A percentile compares a stretch with the other conserved stretches of the same genome.
These are phyloP conservation scores for Cyclospora cayetanensis DNA, from an alignment of 169 alveolate genomes.

Conservation along the genomic window DNA sequence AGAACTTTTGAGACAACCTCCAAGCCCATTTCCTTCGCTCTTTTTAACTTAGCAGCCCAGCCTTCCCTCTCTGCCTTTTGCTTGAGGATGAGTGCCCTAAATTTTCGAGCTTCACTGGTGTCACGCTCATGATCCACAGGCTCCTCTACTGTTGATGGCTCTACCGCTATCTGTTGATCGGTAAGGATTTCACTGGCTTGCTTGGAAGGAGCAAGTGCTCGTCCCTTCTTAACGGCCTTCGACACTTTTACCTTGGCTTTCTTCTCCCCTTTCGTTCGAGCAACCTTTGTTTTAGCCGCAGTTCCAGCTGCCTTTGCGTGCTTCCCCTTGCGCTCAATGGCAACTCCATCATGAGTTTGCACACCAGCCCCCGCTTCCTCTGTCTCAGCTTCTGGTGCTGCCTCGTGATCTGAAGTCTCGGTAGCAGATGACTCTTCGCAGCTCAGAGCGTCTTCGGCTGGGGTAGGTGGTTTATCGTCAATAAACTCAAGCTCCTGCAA, in stretches of 20 bases:
- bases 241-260: background rate
- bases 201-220: conserved; percentile 17
- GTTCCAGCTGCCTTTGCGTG: background rate
- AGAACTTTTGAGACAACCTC: conserved; percentile 65
- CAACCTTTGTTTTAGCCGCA: background rate
- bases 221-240: conserved; percentile 7
- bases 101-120: conserved; percentile 5
- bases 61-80: conserved; percentile 61
- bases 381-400: background rate
- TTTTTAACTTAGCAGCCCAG: conserved; percentile 60
- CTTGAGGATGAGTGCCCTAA: conserved; percentile 42
- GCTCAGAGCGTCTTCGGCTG: conserved; percentile 43
- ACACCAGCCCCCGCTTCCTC: conserved; percentile 5
- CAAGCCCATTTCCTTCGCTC: conserved; percentile 68
- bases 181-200: background rate
- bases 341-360: background rate
- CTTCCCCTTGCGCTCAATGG: background rate
- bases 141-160: conserved; percentile 8
- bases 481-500: conserved; percentile 66
- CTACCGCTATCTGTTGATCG: background rate
- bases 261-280: conserved; percentile 3
- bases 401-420: conserved; percentile 54
- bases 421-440: conserved; percentile 52
- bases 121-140: conserved; percentile 36
- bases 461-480: conserved; percentile 55